These are phyloP conservation scores for Lachnellula cervina DNA, from an alignment of 2,329 filamentous ascomycete genomes.

Conservation along the genomic window DNA sequence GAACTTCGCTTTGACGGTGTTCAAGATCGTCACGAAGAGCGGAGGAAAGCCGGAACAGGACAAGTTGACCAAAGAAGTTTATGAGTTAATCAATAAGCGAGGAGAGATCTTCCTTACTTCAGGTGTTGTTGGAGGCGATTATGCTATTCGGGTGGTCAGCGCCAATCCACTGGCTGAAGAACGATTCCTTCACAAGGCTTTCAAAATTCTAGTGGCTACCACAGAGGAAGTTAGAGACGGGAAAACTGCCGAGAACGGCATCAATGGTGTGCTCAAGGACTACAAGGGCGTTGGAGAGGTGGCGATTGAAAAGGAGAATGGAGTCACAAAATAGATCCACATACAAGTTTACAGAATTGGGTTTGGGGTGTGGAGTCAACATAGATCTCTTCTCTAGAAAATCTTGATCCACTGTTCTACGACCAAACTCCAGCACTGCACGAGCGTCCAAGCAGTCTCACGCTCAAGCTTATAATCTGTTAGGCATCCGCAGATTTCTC, in stretches of 20 bases:
- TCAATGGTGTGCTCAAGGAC: conserved; percentile 9
- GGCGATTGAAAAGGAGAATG: conserved; percentile 16
- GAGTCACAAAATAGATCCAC: not conserved
- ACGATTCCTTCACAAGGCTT: conserved; percentile 66
- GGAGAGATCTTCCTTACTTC: conserved; percentile 82
- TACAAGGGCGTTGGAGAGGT: conserved; percentile 10
- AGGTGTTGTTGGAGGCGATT: conserved; percentile 65
- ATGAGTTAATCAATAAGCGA: conserved; percentile 65
- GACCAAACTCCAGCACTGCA: too few species aligned
- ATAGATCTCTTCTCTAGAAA: too few species aligned
- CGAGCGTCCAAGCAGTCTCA: too few species aligned
- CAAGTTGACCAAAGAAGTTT: conserved; percentile 65
- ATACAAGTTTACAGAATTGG: too few species aligned
- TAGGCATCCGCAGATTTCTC: too few species aligned
- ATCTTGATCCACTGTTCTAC: too few species aligned
- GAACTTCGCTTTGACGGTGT: conserved; percentile 72
- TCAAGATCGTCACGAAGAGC: conserved; percentile 53
- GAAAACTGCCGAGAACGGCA: not conserved
- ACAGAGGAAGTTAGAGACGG: conserved; percentile 28
- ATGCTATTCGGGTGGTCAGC: conserved; percentile 78
- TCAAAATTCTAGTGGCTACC: conserved; percentile 61
- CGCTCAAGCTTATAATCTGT: too few species aligned
- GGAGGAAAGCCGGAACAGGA: conserved; percentile 52
- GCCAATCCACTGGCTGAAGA: conserved; percentile 66
- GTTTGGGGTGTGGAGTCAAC: too few species aligned